Conservation (phyloP, 257 asterid species). For the Coffea eugenioides region DNA sequence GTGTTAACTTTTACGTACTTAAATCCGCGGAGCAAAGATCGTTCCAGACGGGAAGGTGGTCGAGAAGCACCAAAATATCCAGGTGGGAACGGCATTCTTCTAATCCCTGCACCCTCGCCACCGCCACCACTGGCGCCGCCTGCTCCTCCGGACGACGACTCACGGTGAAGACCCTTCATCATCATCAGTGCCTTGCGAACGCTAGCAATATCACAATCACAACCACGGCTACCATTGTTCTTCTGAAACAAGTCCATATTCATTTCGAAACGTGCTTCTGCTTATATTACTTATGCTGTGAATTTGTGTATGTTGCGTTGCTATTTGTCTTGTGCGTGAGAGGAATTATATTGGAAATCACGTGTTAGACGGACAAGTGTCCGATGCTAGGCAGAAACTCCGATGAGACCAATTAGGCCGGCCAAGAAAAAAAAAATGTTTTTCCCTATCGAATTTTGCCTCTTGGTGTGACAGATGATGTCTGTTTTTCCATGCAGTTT, state of each 20-base stretch:
- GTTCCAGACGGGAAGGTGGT: slow-evolving; percentile 3
- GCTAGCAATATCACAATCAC: neutral
- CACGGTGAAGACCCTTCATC: neutral
- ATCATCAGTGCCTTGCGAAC: neutral
- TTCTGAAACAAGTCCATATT: neutral
- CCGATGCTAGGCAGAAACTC: neutral
- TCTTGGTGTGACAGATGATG: neutral
- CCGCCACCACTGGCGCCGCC: neutral
- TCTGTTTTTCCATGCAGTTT: neutral
- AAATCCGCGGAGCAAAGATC: neutral
- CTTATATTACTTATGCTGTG: neutral
- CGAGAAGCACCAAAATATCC: neutral
- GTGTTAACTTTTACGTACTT: neutral
- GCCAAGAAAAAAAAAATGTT: neutral
- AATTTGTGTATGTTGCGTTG: neutral
- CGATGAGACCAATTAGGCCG: neutral
- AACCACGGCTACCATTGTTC: neutral
- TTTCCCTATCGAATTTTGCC: neutral
- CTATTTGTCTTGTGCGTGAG: neutral
- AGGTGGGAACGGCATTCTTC: neutral
- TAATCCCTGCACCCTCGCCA: neutral
- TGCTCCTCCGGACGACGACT: neutral
- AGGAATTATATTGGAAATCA: neutral
- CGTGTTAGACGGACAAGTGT: slow-evolving; percentile 2
- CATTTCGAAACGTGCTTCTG: neutral